Conservation (phyloP, 306 rosid genomes). For the Citrullus colocynthis region DNA sequence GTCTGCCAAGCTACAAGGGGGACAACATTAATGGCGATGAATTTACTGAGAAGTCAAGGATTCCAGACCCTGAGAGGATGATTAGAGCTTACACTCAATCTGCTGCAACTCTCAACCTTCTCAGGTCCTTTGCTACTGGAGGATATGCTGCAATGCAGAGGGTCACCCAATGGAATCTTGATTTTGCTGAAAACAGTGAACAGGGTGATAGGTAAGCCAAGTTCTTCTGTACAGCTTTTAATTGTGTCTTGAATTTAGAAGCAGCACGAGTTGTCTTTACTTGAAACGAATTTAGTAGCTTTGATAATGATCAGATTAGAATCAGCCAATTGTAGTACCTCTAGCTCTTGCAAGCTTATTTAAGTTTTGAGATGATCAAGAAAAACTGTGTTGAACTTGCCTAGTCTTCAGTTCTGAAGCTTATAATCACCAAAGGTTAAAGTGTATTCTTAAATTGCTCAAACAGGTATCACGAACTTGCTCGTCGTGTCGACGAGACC, state of each 20-base stretch:
- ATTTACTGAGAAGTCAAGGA: constrained; percentile 46
- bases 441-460: background rate
- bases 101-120: constrained; percentile 57
- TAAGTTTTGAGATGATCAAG: background rate
- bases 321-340: background rate
- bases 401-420: background rate
- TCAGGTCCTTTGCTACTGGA: constrained; percentile 62
- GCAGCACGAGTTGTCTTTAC: background rate
- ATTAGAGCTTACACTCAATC: constrained; percentile 64
- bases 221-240: background rate
- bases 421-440: background rate
- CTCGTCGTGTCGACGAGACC: constrained; percentile 58
- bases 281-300: background rate
- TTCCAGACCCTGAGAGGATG: constrained; percentile 63
- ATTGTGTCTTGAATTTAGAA: background rate
- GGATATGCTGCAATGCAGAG: constrained; percentile 85
- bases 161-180: constrained; percentile 65
- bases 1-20: constrained; percentile 51
- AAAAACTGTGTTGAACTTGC: background rate
- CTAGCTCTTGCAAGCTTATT: background rate
- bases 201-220: constrained; percentile 52
- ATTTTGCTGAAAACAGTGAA: constrained; percentile 58
- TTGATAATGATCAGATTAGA: background rate
- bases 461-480: constrained; percentile 51
- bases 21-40: constrained; percentile 60